Percentiles rank a stretch among this genome's conserved stretches.
phyloP scores from a whole-genome alignment of 2,329 filamentous ascomycete genomes.

The Lecanoromycetidae sp. region DNA sequence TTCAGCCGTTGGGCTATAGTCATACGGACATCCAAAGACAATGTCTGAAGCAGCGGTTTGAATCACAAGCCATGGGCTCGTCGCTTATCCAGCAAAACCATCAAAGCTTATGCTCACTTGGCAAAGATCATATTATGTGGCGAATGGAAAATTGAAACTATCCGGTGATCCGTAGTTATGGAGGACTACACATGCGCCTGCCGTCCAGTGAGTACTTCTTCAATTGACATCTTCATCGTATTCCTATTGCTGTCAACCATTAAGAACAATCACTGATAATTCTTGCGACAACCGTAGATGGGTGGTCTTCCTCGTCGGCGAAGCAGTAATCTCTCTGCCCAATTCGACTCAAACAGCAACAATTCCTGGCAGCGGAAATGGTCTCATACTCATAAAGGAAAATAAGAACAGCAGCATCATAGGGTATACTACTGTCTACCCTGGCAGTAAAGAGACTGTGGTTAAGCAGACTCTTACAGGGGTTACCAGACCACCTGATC shows the following conservation, averaged over 20 bases:
- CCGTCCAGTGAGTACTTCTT: slow-evolving; percentile 28
- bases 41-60: no score
- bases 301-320: slow-evolving; percentile 30
- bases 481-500: no score
- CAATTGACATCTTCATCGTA: neutral
- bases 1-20: no score
- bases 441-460: slow-evolving; percentile 28
- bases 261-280: neutral
- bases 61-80: no score
- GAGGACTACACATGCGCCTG: slow-evolving; percentile 33
- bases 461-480: slow-evolving; percentile 29
- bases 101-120: no score
- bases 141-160: slow-evolving; percentile 22
- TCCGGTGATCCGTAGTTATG: slow-evolving; percentile 30
- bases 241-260: no score
- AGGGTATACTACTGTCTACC: slow-evolving; percentile 34
- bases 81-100: no score
- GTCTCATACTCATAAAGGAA: slow-evolving; percentile 34
- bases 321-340: slow-evolving; percentile 33
- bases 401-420: slow-evolving; percentile 29
- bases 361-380: slow-evolving; percentile 31
- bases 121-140: no score
- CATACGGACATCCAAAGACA: no score
- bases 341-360: slow-evolving; percentile 28
- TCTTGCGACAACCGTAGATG: slow-evolving; percentile 20